Conservation (phyloP, 305 asterid species). For the Rubia balearica region DNA sequence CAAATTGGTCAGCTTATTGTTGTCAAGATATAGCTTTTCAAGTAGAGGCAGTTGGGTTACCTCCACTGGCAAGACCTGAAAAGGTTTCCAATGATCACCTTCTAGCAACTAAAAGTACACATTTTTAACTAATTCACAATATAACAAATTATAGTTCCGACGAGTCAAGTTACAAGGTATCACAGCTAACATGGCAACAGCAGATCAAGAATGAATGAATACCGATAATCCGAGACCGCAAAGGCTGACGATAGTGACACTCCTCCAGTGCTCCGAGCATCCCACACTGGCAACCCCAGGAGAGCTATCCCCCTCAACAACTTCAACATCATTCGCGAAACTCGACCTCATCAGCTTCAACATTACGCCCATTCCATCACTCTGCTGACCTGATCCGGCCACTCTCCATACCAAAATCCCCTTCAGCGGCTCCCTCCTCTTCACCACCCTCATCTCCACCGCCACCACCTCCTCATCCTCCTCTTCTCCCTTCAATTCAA, state of each 20-base stretch:
- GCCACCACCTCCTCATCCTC: conserved; percentile 12
- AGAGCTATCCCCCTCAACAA: conserved; percentile 31
- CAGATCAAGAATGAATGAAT: conserved; percentile 27
- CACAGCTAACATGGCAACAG: not conserved
- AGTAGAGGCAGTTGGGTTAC: conserved; percentile 80
- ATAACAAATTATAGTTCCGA: not conserved
- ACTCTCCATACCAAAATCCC: conserved; percentile 69
- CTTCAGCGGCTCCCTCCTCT: conserved; percentile 70
- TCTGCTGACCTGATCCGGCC: conserved; percentile 83
- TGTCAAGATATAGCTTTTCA: conserved; percentile 90
- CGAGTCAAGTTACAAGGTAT: not conserved
- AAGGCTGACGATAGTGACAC: conserved; percentile 76
- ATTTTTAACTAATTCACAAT: not conserved
- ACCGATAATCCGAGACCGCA: conserved; percentile 83
- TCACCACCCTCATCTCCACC: conserved; percentile 77
- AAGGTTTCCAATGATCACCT: not conserved
- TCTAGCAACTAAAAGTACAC: not conserved
- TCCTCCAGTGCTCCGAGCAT: conserved; percentile 75
- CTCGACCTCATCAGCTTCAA: conserved; percentile 73
- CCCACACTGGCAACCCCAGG: conserved; percentile 35
- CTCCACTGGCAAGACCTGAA: conserved; percentile 84
- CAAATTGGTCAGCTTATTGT: conserved; percentile 75
- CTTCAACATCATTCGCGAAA: conserved; percentile 49
- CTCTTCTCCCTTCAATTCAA: conserved; percentile 47
- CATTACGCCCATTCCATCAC: conserved; percentile 87